Evolutionary conservation across 331 rosid genomes (phyloP).

Genomic region (Cydonia oblonga): DNA sequence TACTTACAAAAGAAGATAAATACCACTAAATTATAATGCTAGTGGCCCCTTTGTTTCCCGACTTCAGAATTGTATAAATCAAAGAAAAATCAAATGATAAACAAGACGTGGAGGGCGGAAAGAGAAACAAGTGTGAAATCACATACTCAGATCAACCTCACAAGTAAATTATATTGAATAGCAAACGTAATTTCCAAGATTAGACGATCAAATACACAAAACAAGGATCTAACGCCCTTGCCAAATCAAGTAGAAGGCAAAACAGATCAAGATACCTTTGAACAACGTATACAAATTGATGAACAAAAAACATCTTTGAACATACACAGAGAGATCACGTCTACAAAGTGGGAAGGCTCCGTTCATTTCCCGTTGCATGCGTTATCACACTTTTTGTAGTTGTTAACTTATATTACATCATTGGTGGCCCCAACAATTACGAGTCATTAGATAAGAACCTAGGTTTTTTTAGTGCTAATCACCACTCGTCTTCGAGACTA

Average conservation of each 20-base stretch:
- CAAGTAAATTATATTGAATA: not conserved
- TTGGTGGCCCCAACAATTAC: conserved; percentile 9
- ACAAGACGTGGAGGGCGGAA: not conserved
- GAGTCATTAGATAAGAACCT: not conserved
- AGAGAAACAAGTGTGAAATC: not conserved
- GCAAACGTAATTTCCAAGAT: not conserved
- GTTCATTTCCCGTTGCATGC: conserved; percentile 2
- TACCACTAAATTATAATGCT: not conserved
- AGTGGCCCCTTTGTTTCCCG: fast-evolving
- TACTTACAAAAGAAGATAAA: too few relatives aligned
- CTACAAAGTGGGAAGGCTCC: conserved; percentile 22
- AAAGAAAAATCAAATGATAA: not conserved
- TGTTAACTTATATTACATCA: not conserved
- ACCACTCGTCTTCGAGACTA: conserved; percentile 93
- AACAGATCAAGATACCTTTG: conserved; percentile 2
- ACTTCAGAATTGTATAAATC: too few relatives aligned
- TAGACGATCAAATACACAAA: not conserved
- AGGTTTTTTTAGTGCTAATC: conserved; percentile 1
- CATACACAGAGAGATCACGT: conserved; percentile 3
- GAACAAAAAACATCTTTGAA: not conserved
- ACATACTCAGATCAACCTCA: not conserved
- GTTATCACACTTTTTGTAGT: not conserved
- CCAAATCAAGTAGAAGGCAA: not conserved
- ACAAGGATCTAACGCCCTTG: not conserved
- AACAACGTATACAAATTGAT: not conserved